Evolutionary conservation across 1,139 yeast species (phyloP).

Genomic region (Pichia sp.): DNA sequence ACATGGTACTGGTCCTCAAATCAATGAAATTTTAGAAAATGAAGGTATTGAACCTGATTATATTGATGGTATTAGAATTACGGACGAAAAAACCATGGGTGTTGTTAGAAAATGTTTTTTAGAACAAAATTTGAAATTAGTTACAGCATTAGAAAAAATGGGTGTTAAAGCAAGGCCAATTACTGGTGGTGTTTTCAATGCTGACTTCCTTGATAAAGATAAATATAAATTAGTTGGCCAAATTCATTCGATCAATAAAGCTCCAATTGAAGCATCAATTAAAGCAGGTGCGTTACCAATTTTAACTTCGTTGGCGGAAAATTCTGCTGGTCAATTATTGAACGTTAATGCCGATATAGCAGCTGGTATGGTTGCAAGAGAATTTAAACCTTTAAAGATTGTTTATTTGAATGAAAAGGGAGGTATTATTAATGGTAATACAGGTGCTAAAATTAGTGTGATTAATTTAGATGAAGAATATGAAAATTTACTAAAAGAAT

Average conservation of each 20-base stretch:
- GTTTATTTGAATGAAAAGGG: constrained; percentile 97
- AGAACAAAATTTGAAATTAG: constrained; percentile 89
- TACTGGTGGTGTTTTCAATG: constrained; percentile 95
- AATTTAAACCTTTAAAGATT: constrained; percentile 91
- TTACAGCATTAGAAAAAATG: constrained; percentile 90
- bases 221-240: constrained; percentile 92
- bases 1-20: constrained; percentile 99
- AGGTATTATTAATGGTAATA: constrained; percentile 87
- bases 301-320: constrained; percentile 92
- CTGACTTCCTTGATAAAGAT: constrained; percentile 83
- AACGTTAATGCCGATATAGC: constrained; percentile 99
- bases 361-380: constrained; percentile 96
- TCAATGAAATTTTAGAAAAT: constrained; percentile 83
- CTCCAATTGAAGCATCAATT: constrained; percentile 90
- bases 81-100: constrained; percentile 91
- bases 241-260: constrained; percentile 77
- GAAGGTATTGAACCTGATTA: constrained; percentile 96
- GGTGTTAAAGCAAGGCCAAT: constrained; percentile 99
- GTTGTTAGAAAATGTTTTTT: constrained; percentile 93
- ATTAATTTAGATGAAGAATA: constrained; percentile 96
- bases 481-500: constrained; percentile 80
- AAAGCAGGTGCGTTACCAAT: constrained; percentile 96
- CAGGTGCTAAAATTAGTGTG: constrained; percentile 82
- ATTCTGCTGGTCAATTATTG: constrained; percentile 90
- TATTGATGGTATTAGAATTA: constrained; percentile 93